Evolutionary conservation across 805 yeast species (phyloP).

Genomic region (Saccharomycopsis javanensis): DNA sequence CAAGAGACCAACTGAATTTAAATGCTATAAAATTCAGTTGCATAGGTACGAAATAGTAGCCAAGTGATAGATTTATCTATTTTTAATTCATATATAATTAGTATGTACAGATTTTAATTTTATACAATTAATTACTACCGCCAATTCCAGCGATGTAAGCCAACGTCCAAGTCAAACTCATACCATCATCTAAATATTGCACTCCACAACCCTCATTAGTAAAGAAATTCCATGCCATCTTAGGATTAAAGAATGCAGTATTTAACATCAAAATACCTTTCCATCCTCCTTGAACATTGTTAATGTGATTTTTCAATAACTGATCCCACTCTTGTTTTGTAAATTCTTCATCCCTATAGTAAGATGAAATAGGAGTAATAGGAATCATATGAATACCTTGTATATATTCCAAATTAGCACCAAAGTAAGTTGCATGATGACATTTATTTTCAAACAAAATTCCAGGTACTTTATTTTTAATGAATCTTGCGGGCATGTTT

Average conservation of each 20-base stretch:
- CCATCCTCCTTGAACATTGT: conserved; percentile 56
- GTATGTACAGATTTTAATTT: too few relatives aligned
- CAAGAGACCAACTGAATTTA: too few relatives aligned
- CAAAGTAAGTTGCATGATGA: conserved; percentile 69
- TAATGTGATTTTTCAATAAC: conserved; percentile 36
- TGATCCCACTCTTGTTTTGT: conserved; percentile 57
- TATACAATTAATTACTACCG: neutral
- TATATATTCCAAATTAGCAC: conserved; percentile 60
- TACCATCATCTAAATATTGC: conserved; percentile 69
- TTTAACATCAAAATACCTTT: conserved; percentile 64
- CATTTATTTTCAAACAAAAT: conserved; percentile 64
- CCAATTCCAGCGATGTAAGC: conserved; percentile 50
- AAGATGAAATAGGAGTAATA: conserved; percentile 56
- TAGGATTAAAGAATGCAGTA: conserved; percentile 65
- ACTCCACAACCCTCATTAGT: conserved; percentile 41
- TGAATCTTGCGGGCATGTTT: conserved; percentile 45
- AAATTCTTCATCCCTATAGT: conserved; percentile 43
- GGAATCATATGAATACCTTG: conserved; percentile 78
- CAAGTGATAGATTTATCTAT: neutral
- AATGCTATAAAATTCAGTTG: too few relatives aligned
- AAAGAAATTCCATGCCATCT: conserved; percentile 52
- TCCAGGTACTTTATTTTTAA: conserved; percentile 61
- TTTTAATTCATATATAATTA: too few relatives aligned
- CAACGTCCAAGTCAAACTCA: conserved; percentile 79
- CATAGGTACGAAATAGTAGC: too few relatives aligned